phyloP scores from a whole-genome alignment of 2,329 filamentous ascomycete species.

The Paraphaeosphaeria minitans region DNA sequence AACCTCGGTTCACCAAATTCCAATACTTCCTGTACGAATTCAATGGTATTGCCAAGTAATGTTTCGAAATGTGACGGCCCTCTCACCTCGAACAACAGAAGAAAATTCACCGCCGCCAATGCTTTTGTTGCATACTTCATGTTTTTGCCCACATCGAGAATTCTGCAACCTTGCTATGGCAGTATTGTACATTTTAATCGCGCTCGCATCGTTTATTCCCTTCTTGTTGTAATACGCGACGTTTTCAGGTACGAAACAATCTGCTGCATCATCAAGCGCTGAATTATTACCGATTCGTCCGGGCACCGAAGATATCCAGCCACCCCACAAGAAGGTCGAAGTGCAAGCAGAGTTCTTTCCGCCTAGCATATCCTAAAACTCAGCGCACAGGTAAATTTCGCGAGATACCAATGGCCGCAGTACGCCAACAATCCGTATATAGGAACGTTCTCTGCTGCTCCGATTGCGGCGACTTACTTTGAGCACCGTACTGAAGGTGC shows the following conservation, averaged over 20 bases:
- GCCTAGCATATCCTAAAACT: background rate
- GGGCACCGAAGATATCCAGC: slow-evolving; percentile 8
- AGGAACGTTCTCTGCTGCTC: background rate
- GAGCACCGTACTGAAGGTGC: slow-evolving; percentile 5
- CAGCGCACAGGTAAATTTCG: background rate
- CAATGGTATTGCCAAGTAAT: background rate
- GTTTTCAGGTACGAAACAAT: slow-evolving; percentile 5
- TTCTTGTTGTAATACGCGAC: background rate
- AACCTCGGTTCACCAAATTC: slow-evolving; percentile 7
- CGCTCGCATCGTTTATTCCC: background rate
- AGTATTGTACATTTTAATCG: slow-evolving; percentile 4
- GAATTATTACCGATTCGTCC: slow-evolving; percentile 3
- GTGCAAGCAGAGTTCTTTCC: background rate
- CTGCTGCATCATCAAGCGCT: slow-evolving; percentile 9
- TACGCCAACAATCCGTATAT: background rate
- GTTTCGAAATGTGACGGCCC: background rate
- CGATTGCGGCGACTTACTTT: background rate
- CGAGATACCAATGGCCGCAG: background rate
- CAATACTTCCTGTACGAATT: background rate
- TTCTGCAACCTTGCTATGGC: slow-evolving; percentile 11
- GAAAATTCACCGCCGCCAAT: slow-evolving; percentile 14
- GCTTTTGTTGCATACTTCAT: slow-evolving; percentile 9
- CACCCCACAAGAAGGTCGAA: slow-evolving; percentile 5
- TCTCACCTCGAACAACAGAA: slow-evolving; percentile 13
- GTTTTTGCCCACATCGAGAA: slow-evolving; percentile 1